phyloP scores from a whole-genome alignment of 768 basidiomycete genomes.

The Boletus insuetus region DNA sequence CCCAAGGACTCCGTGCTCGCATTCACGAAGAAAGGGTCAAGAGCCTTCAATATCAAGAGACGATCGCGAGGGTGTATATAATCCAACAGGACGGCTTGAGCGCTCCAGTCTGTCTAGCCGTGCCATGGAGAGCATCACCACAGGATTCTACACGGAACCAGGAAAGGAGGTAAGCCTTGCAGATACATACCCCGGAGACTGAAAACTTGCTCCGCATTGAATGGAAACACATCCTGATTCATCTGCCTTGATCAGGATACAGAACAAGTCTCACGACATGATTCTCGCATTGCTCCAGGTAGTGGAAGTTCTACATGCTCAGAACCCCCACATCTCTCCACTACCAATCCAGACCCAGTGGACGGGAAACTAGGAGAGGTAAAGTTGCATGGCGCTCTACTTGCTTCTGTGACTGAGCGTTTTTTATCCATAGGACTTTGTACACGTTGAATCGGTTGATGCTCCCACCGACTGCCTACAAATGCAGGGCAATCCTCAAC shows the following conservation, averaged over 20 bases:
- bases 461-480: no score
- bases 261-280: background rate
- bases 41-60: no score
- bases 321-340: background rate
- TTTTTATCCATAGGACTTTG: background rate
- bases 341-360: background rate
- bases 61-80: no score
- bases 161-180: no score
- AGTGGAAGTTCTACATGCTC: background rate
- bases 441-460: no score
- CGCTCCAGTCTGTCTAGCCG: no score
- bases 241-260: background rate
- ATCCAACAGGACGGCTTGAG: no score
- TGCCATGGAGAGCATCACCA: no score
- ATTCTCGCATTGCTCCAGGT: background rate
- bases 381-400: background rate
- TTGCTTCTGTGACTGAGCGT: background rate
- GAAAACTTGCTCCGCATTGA: background rate
- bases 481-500: background rate
- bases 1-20: no score
- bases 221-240: background rate
- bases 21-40: no score
- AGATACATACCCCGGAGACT: background rate
- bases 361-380: background rate
- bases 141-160: no score